phyloP scores from a whole-genome alignment of 495 filamentous ascomycete species.

The Penicillium ochrochloron region DNA sequence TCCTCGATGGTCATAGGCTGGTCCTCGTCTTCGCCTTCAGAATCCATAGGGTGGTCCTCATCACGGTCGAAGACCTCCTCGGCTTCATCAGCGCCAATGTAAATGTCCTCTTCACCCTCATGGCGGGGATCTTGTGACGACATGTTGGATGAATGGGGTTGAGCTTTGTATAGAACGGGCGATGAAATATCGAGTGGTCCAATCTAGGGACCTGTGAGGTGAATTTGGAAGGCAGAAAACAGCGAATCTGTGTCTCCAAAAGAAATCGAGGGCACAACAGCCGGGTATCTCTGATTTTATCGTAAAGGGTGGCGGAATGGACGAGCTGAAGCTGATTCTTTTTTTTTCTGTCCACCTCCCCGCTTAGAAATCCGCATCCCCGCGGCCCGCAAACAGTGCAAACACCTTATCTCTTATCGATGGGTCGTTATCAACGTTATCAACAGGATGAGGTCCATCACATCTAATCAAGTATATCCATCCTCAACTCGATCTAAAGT shows the following conservation, averaged over 20 bases:
- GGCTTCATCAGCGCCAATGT: conserved; percentile 73
- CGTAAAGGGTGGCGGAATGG: conserved; percentile 17
- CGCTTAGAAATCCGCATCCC: conserved; percentile 51
- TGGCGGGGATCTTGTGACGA: conserved; percentile 53
- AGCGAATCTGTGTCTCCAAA: conserved; percentile 5
- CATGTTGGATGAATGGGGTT: conserved; percentile 36
- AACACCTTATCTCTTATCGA: conserved; percentile 27
- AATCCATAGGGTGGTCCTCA: conserved; percentile 76
- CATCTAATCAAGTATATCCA: neutral
- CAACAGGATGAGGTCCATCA: neutral
- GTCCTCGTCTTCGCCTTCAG: conserved; percentile 56
- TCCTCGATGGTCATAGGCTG: conserved; percentile 66
- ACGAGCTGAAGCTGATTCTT: conserved; percentile 26
- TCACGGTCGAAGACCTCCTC: conserved; percentile 70
- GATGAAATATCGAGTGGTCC: neutral
- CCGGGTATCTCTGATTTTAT: conserved; percentile 4
- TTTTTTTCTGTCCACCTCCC: conserved; percentile 32
- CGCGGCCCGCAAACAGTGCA: conserved; percentile 44
- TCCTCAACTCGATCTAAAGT: neutral
- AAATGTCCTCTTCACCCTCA: conserved; percentile 57
- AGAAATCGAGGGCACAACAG: neutral
- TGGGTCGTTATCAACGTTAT: neutral
- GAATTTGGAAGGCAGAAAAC: neutral
- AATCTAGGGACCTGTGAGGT: neutral
- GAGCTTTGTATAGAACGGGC: neutral